Conservation (phyloP, 164 flowering plant species). For the Stephania cephalantha region DNA sequence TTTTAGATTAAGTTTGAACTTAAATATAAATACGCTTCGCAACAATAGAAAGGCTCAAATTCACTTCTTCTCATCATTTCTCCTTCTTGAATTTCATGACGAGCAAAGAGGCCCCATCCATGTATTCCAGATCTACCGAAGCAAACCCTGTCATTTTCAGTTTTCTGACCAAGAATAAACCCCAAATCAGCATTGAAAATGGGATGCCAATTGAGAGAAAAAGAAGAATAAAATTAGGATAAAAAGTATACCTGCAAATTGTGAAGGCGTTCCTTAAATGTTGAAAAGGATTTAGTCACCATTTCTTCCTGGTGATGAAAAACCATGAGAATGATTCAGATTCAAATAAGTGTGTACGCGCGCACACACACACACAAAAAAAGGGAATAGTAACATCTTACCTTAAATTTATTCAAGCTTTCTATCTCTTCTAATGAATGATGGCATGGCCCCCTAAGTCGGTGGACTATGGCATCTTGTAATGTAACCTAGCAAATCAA, state of each 20-base stretch:
- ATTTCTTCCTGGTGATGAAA: slow-evolving; percentile 40
- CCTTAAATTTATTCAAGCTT: slow-evolving; percentile 47
- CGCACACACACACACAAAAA: background rate
- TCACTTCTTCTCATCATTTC: slow-evolving; percentile 58
- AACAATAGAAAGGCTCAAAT: background rate
- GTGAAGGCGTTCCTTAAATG: slow-evolving; percentile 71
- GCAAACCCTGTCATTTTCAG: slow-evolving; percentile 75
- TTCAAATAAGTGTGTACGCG: background rate
- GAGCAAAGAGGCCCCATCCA: slow-evolving; percentile 98
- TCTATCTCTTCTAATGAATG: slow-evolving; percentile 54
- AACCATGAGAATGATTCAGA: slow-evolving; percentile 1
- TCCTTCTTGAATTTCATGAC: slow-evolving; percentile 81
- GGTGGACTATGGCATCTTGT: slow-evolving; percentile 61
- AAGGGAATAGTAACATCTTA: slow-evolving; percentile 22
- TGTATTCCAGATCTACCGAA: slow-evolving; percentile 95
- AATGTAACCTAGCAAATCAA: slow-evolving; percentile 35
- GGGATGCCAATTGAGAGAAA: slow-evolving; percentile 1
- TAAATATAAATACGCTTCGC: background rate
- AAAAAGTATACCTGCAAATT: slow-evolving; percentile 55
- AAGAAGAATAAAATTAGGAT: background rate
- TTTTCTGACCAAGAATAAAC: slow-evolving; percentile 40
- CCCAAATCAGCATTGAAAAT: slow-evolving; percentile 10
- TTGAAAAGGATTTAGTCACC: slow-evolving; percentile 50
- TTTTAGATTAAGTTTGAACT: no score
- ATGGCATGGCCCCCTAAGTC: slow-evolving; percentile 45